Evolutionary conservation across 2,329 filamentous ascomycete species (phyloP), one percentile per base, ranked within the genome.

Genomic region (Rhynchosporium secalis): DNA sequence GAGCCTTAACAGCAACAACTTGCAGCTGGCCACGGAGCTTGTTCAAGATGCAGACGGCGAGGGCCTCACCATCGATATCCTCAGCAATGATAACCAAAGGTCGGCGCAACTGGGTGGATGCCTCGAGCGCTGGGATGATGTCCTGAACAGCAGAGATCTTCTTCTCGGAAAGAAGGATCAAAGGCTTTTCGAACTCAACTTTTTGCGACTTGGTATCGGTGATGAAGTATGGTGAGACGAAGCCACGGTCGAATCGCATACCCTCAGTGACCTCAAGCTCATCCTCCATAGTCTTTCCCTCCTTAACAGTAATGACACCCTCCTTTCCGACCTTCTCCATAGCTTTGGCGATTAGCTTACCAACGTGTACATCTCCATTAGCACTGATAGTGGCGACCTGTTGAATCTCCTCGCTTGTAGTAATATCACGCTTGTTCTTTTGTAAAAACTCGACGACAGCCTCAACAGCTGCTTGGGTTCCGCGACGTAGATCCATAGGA

Each of bases 241-340:
- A 99, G 67, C 95, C 95, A 75, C 95, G 94, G 86, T 99, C 95
- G 82, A 99, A 99, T 79, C 95, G 92, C 95, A 99, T 99, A 77
- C 95, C 95, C 88, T 99, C 95, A 64, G 95, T 99, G 66, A 99
- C 88, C 82, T 99, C 95, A 61, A 99, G 89, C 86, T 99, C 95
- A 72, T 99, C 95, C 74, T 91, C 87, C 76, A 96, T 89, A 65
- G 95, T 98, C 90, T 98, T 99, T 77, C 95, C 95, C 85, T 99
- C 95, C 89, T 99, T 99, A 76, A 98, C 94, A 63, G 95, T 99
- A 78, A 99, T 99, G 75, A 99, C 95, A 84, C 95, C 95, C 83
- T 99, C 95, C 86, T 99, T 99, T 80, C 95, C 95, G 68, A 99
- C 95, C 86, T 96, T 96, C 86, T 99, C 95, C 95, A 99, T 99